A percentile compares a stretch with the other conserved stretches of the same genome.
Conservation (phyloP, 306 rosid species). For the Carpinus fangiana region DNA sequence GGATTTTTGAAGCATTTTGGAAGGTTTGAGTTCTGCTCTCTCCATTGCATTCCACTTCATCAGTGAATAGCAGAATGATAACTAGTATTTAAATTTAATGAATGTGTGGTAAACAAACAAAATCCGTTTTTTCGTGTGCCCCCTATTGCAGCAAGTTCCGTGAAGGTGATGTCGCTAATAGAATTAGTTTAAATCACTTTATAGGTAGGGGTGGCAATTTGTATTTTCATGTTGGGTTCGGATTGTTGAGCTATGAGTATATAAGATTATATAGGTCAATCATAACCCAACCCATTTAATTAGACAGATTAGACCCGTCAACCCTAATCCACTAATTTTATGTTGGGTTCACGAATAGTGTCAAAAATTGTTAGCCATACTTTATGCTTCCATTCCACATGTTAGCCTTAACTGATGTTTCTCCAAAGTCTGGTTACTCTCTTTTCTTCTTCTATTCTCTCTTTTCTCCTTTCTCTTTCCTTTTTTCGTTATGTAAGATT, state of each 20-base stretch:
- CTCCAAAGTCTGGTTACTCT: neutral
- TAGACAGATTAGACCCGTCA: no score
- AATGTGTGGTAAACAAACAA: neutral
- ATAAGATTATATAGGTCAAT: no score
- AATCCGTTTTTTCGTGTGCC: neutral
- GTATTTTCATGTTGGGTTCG: no score
- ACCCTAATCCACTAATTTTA: no score
- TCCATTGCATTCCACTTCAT: neutral
- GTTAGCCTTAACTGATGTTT: neutral
- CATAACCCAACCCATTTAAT: no score
- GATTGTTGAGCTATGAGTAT: no score
- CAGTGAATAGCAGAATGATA: neutral
- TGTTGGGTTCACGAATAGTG: no score
- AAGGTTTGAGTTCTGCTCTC: conserved; percentile 57
- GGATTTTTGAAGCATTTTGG: conserved; percentile 82
- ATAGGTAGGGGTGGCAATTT: neutral
- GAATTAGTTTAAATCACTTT: neutral
- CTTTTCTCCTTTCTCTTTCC: neutral
- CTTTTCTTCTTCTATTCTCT: neutral
- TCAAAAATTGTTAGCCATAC: no score
- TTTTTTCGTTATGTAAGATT: neutral
- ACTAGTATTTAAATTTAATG: neutral
- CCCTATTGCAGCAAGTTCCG: no score
- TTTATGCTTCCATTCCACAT: neutral
- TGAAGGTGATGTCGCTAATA: neutral